Evolutionary conservation across 169 alveolate genomes (phyloP), one percentile per base, ranked within the genome.

Genomic region (Plasmodium coatneyi): DNA sequence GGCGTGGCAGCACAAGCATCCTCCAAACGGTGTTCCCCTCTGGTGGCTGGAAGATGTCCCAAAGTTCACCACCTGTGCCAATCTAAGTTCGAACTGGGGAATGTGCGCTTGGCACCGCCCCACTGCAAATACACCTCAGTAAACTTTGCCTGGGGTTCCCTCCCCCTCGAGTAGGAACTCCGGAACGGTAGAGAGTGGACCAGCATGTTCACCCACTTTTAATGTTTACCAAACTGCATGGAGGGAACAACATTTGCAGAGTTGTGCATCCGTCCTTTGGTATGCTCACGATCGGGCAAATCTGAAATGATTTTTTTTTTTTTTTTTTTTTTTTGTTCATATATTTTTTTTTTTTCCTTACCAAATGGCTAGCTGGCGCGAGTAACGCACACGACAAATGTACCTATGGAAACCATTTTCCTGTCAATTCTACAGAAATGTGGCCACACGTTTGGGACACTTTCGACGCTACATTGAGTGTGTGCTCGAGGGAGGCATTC

Each of bases 271-370:
- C n/a, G n/a, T 66, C 76, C 30, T 22, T 19, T 66, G 36, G 76
- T 9, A 19, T 66, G 76, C 30, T 66, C n/a, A 66, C 22, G 76
- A 66, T 22, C 5, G n/a, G 6, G 76, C 16, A 66, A 66, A 16
- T 66, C 76, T 66, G 36, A 66, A 66, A 66, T 19, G 34, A 16
- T 66, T 66, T 66, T 66, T 66, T 66, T 66, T 66, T 66, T 66
- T 66, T 56, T 66, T 66, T 66, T 66, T 66, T 66, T 66, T 66
- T 66, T 66, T 66, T 60, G 16, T 60, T 60, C n/a, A n/a, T 60
- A n/a, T 60, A n/a, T 66, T 56, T 56, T 56, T 56, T 56, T 56
- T 56, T 66, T 66, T 66, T 12, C 7, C 60, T 22, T 49, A 49
- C 60, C 60, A 49, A 49, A 49, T 49, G 22, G 60, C 60, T 49